A percentile compares a stretch with the other conserved stretches of the same genome.
Evolutionary conservation across 1,284 basidiomycete genomes (phyloP).

Genomic region (Irpex sp.): DNA sequence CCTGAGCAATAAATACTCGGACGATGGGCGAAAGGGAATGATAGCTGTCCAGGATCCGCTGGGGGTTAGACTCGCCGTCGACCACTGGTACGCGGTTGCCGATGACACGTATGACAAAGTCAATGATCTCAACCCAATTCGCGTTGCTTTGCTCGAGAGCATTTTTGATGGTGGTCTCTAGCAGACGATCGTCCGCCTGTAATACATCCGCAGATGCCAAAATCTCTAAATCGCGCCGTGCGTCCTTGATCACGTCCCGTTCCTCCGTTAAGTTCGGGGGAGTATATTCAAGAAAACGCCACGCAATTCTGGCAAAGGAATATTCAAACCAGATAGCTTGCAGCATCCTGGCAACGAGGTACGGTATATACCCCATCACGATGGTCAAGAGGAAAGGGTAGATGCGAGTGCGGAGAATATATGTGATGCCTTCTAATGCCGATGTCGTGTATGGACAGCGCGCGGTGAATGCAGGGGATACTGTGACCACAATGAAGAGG

Average conservation of each 20-base stretch:
- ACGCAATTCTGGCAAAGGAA: not conserved
- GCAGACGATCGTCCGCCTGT: not conserved
- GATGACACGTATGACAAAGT: not conserved
- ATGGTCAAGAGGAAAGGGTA: not conserved
- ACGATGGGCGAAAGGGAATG: too few species aligned
- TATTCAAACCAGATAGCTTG: not conserved
- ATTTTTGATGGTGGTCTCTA: not conserved
- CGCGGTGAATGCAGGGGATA: not conserved
- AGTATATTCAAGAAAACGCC: too few species aligned
- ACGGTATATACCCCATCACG: not conserved
- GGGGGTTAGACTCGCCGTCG: not conserved
- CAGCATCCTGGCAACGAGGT: not conserved
- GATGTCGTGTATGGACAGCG: slow-evolving; percentile 3
- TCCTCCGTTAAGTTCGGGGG: not conserved
- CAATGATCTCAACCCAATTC: not conserved
- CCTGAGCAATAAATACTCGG: too few species aligned
- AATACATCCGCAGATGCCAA: not conserved
- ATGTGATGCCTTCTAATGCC: not conserved
- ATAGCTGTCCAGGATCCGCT: too few species aligned
- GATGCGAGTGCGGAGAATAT: not conserved
- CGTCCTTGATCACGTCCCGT: not conserved
- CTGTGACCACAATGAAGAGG: not conserved
- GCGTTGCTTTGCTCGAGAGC: not conserved
- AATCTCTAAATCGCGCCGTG: not conserved
- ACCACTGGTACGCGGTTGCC: not conserved